phyloP scores from a whole-genome alignment of 2,329 filamentous ascomycete genomes.

The Oidium heveae region DNA sequence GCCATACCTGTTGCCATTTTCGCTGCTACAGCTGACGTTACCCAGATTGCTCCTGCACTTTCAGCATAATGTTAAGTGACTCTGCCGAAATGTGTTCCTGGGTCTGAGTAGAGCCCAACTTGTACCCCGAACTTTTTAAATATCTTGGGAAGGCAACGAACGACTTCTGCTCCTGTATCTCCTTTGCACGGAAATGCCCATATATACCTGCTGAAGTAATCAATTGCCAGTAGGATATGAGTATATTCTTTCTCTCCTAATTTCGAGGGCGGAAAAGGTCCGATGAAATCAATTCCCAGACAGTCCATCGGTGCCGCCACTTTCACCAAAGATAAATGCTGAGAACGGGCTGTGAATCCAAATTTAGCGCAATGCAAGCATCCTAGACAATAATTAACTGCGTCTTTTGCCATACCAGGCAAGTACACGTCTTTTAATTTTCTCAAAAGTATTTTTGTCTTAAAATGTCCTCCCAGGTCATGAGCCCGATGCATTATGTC shows the following conservation, averaged over 20 bases:
- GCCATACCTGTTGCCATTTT: slow-evolving; percentile 1
- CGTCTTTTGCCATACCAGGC: background rate
- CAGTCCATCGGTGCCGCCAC: background rate
- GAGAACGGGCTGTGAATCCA: background rate
- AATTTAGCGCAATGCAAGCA: background rate
- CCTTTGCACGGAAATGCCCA: too few relatives aligned
- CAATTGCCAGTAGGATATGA: background rate
- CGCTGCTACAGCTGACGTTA: background rate
- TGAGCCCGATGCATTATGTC: background rate
- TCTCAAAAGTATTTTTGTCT: background rate
- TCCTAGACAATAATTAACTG: background rate
- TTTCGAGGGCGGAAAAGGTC: background rate
- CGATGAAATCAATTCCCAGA: background rate
- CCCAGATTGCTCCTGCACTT: background rate
- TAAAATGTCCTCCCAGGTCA: background rate
- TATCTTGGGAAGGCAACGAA: background rate
- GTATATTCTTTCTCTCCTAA: background rate
- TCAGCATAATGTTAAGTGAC: background rate
- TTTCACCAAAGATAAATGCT: background rate
- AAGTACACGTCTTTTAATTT: background rate
- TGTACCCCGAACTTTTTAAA: background rate
- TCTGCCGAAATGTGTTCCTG: background rate
- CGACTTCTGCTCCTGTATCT: too few relatives aligned
- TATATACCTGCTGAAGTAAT: slow-evolving; percentile 1
- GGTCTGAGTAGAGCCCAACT: background rate